phyloP scores from a whole-genome alignment of 2,329 filamentous ascomycete species.

The Endocalyx cinctus region DNA sequence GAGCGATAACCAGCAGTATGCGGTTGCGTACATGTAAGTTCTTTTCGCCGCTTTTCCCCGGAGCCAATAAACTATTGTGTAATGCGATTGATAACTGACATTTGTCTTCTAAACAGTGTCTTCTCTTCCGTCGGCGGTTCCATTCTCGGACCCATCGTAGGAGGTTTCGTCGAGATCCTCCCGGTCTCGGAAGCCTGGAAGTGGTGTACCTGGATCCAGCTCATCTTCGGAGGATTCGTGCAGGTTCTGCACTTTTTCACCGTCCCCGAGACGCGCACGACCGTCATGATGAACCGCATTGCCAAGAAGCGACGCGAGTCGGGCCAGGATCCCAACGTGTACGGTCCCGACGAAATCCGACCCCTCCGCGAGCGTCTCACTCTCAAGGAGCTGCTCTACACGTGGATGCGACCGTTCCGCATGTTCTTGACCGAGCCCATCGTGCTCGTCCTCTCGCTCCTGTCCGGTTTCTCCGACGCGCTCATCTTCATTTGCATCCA shows the following conservation, averaged over 20 bases:
- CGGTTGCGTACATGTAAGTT: conserved; percentile 60
- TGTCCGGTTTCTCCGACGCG: conserved; percentile 60
- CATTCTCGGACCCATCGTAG: conserved; percentile 72
- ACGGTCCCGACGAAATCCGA: conserved; percentile 68
- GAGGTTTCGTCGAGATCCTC: conserved; percentile 67
- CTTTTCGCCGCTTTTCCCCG: not conserved
- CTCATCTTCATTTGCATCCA: conserved; percentile 66
- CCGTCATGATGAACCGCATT: conserved; percentile 72
- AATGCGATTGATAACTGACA: conserved; percentile 2
- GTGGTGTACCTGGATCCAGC: conserved; percentile 73
- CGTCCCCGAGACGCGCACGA: conserved; percentile 74
- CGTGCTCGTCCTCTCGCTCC: conserved; percentile 54
- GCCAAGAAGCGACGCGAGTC: conserved; percentile 67
- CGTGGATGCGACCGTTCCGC: conserved; percentile 57
- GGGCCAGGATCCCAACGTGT: conserved; percentile 57
- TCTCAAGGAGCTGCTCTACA: conserved; percentile 39
- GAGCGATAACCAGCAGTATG: conserved; percentile 66
- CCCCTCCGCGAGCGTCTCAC: conserved; percentile 30
- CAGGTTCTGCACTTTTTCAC: conserved; percentile 63
- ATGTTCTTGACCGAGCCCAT: conserved; percentile 65
- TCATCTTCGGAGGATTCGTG: conserved; percentile 69
- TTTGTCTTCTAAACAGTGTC: conserved; percentile 36
- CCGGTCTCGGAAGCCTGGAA: conserved; percentile 53
- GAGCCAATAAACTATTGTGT: not conserved
- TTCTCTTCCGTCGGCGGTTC: conserved; percentile 77